These are phyloP conservation scores for Alloteropsis angusta DNA, from an alignment of 202 grass and related monocot genomes.

Conservation along the genomic window DNA sequence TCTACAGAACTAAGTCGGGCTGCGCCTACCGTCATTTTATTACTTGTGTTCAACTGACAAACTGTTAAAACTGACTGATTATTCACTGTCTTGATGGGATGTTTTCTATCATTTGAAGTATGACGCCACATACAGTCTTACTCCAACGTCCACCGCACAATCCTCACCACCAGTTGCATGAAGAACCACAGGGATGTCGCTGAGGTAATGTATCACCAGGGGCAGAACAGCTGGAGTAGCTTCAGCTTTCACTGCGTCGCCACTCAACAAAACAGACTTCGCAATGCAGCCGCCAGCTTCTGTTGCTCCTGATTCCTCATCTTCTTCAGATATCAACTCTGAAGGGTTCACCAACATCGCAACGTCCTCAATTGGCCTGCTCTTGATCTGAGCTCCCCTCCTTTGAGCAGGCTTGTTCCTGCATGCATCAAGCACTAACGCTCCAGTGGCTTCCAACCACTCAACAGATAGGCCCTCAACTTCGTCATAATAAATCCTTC, in stretches of 20 bases:
- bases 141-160: constrained; percentile 57
- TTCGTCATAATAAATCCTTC: constrained; percentile 92
- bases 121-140: constrained; percentile 58
- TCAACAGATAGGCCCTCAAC: constrained; percentile 61
- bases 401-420: constrained; percentile 45
- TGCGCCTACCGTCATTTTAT: constrained; percentile 18
- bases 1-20: constrained; percentile 30
- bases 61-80: constrained; percentile 3
- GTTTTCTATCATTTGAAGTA: constrained; percentile 55
- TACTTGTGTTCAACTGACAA: constrained; percentile 11
- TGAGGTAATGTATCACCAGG: constrained; percentile 58
- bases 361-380: constrained; percentile 63
- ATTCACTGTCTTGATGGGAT: constrained; percentile 9
- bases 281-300: neutral
- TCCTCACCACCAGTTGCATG: constrained; percentile 69
- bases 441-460: constrained; percentile 77
- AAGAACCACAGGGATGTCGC: constrained; percentile 68
- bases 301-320: constrained; percentile 28
- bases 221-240: constrained; percentile 52
- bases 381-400: constrained; percentile 41
- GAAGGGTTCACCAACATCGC: constrained; percentile 63
- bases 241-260: constrained; percentile 25
- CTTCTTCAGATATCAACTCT: constrained; percentile 31
- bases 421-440: constrained; percentile 67
- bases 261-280: constrained; percentile 23